Conservation (phyloP, 1,284 basidiomycete species). For the Leucoagaricus sp. region DNA sequence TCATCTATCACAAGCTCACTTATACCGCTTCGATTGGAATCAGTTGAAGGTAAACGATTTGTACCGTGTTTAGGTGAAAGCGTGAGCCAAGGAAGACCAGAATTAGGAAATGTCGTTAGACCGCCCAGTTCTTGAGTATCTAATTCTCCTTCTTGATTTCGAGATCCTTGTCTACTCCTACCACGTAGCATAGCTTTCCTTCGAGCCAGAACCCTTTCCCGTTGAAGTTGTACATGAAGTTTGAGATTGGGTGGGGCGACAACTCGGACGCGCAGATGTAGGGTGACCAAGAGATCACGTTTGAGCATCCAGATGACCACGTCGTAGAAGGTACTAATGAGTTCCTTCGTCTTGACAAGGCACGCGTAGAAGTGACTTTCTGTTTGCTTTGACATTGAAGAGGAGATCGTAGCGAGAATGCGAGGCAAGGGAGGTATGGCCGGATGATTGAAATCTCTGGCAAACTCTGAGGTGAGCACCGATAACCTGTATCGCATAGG, state of each 20-base stretch:
- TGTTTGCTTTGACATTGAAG: conserved; percentile 58
- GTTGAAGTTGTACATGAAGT: conserved; percentile 51
- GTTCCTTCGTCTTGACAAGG: conserved; percentile 67
- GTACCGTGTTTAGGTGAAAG: conserved; percentile 50
- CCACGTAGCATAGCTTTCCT: conserved; percentile 29
- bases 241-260: conserved; percentile 82
- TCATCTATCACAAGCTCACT: conserved; percentile 40
- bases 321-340: conserved; percentile 73
- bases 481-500: conserved; percentile 47
- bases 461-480: conserved; percentile 64
- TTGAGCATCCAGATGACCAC: conserved; percentile 94
- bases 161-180: conserved; percentile 21
- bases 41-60: conserved; percentile 41
- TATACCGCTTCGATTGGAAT: conserved; percentile 40
- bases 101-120: conserved; percentile 19
- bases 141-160: neutral
- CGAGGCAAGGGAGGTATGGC: conserved; percentile 72
- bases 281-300: conserved; percentile 80
- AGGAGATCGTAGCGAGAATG: conserved; percentile 74
- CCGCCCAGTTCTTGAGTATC: conserved; percentile 15
- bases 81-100: conserved; percentile 42
- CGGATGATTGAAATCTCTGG: conserved; percentile 57
- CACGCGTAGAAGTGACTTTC: conserved; percentile 78
- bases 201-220: conserved; percentile 44
- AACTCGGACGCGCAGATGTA: conserved; percentile 86